Base-by-base conservation (phyloP, 768 basidiomycete species). In the Candolleomyces efflorescens region DNA sequence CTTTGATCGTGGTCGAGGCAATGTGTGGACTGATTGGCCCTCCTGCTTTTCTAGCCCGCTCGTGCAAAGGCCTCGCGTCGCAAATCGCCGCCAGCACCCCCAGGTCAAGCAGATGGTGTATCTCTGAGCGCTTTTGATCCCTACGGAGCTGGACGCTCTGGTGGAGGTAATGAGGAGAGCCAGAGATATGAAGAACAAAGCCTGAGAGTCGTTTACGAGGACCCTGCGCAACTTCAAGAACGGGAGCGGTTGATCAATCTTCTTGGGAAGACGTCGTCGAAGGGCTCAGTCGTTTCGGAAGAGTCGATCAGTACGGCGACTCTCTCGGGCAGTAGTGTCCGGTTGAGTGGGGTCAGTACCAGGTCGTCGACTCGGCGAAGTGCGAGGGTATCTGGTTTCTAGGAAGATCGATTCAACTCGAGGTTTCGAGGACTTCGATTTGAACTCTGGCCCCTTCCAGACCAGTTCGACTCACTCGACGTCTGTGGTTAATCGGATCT, bases 181-280 rank as follows among this genome's bases (percentile, higher is more conserved):
- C 47, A 45, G 22, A 38, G 27, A 0, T 23, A 49, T 17, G 37
- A 61, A 20, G 68, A 63, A n/a, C 75, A 78, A 61, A 78, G 79
- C 62, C 71, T 83, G 67, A 75, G 79, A 5, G 85, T 90, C 9
- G 76, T 74, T 57, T 90, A 89, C 60, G 86, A 87, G 65, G 87
- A 90, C 68, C 86, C 86, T 1, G 80, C 70, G 20, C 83, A 88
- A 71, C 68, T 72, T 41, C 81, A 80, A 49, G 86, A 86, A 68
- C 80, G 80, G 68, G 72, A 76, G 59, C 74, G 80, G 65, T 64
- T 89, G 62, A 77, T 87, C 79, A 76, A 69, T 54, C 68, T 90
- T 63, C 64, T 89, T 46, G 78, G 73, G 61, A 72, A 22, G 52
- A 48, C 46, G 23, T 13, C 20, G 7, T 39, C 37, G 37, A 26